These are phyloP conservation scores for Farysia itapuensis DNA, from an alignment of 1,284 basidiomycete species.

Conservation along the genomic window DNA sequence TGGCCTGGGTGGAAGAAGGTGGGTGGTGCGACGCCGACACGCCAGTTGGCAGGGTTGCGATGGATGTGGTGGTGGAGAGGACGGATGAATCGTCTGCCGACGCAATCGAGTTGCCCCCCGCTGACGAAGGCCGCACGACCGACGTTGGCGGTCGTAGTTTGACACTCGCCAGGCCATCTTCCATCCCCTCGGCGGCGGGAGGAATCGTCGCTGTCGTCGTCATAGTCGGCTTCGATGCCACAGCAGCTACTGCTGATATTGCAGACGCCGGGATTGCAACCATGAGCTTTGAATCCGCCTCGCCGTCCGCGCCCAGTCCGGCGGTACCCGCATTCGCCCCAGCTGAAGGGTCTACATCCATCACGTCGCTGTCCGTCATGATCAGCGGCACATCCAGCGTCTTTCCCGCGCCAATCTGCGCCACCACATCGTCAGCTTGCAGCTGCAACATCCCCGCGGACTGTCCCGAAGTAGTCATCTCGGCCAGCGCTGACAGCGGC, in stretches of 20 bases:
- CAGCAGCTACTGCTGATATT: neutral
- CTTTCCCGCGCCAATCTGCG: neutral
- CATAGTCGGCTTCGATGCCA: neutral
- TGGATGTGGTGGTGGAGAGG: neutral
- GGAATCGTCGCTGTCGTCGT: neutral
- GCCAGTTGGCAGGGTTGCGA: neutral
- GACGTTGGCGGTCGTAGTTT: too few relatives aligned
- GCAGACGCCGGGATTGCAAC: neutral
- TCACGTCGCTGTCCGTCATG: neutral
- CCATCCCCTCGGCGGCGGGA: neutral
- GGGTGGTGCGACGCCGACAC: neutral
- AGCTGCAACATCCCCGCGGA: neutral
- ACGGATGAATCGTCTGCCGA: neutral
- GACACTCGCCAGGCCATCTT: too few relatives aligned
- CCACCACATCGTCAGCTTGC: neutral
- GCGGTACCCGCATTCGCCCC: neutral
- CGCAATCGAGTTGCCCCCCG: neutral
- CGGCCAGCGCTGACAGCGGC: too few relatives aligned
- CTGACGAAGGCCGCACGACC: neutral
- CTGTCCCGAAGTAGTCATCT: too few relatives aligned
- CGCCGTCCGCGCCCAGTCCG: neutral
- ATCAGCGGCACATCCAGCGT: constrained; percentile 1
- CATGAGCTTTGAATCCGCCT: too few relatives aligned
- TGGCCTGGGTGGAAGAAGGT: constrained; percentile 1
- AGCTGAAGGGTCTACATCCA: neutral